Evolutionary conservation across 2,329 filamentous ascomycete species (phyloP), one percentile per base, ranked within the genome.

Genomic region (Lecanoromycetidae sp.): DNA sequence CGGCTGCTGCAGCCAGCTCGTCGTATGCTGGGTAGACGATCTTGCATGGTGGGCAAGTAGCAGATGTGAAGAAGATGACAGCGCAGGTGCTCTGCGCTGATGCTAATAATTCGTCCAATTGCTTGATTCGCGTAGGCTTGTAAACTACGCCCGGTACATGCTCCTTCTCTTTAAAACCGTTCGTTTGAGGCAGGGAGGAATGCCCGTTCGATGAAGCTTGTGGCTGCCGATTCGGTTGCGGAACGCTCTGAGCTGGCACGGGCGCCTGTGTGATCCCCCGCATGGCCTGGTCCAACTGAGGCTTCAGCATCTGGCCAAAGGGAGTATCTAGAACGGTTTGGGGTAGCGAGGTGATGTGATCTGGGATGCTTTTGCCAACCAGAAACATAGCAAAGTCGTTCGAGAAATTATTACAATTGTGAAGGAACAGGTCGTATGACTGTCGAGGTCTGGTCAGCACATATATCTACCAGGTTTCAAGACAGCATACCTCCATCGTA

Each of bases 371-470:
- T 56, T 80, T 84, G 19, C 91, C 90, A 1, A 95, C 70, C 0
- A 96, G 71, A 54, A 96, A 96, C 63, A 85, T 91, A 53, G 86
- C 72, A 55, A 96, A 81, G 52, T 94, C 87, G 59, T 96, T 90
- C 3, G 84, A 86, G 64, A 96, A 98, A 64, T 95, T 95, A 68
- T 96, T 98, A 70, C 90, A 96, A 61, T 98, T 98, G 65, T 95
- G 87, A 23, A 76, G 57, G 68, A 85, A 94, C 4, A 95, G 69
- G 60, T 95, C 87, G 59, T 96, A 96, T 1, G 85, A 84, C 77
- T 87, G 54, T 15, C 35, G 25, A 15, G n/a, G 20, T 42, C 46
- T 26, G 9, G 29, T 48, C 40, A 32, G 36, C 34, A 22, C n/a
- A 26, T 30, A 36, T 30, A 23, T 7, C 43, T 22, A 33, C 20